Evolutionary conservation across 2,329 filamentous ascomycete genomes (phyloP).

Genomic region (Mycocentrospora acerina): DNA sequence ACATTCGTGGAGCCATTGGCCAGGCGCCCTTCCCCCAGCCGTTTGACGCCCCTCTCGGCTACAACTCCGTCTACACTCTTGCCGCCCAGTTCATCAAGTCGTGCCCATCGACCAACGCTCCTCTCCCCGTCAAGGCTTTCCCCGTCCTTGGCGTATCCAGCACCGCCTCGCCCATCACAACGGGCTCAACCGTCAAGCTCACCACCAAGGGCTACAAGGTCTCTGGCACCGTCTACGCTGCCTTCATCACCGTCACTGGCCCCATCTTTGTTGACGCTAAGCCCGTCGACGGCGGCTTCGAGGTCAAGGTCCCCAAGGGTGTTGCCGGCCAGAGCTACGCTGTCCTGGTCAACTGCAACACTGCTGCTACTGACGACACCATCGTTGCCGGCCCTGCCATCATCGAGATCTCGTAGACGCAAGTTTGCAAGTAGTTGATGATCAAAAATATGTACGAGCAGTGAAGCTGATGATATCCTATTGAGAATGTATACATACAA

Average conservation of each 20-base stretch:
- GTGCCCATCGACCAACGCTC: constrained; percentile 58
- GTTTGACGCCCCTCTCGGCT: constrained; percentile 61
- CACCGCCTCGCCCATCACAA: constrained; percentile 14
- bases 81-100: constrained; percentile 62
- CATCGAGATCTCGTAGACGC: constrained; percentile 19
- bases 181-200: constrained; percentile 16
- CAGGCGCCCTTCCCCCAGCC: constrained; percentile 59
- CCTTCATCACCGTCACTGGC: constrained; percentile 26
- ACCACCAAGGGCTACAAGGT: constrained; percentile 19
- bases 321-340: constrained; percentile 28
- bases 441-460: too few species aligned
- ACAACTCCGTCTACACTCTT: constrained; percentile 65
- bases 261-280: constrained; percentile 20
- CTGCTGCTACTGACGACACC: constrained; percentile 26
- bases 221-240: constrained; percentile 23
- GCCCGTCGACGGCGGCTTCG: constrained; percentile 15
- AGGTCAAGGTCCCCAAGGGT: constrained; percentile 23
- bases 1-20: constrained; percentile 55
- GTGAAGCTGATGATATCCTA: too few species aligned
- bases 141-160: constrained; percentile 45
- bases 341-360: constrained; percentile 27
- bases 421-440: too few species aligned
- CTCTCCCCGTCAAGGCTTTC: constrained; percentile 63
- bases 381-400: constrained; percentile 25
- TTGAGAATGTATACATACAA: too few species aligned